Percentiles rank a stretch among this genome's conserved stretches.
Evolutionary conservation across 495 filamentous ascomycete species (phyloP).

Genomic region (Penicillium antarcticum): DNA sequence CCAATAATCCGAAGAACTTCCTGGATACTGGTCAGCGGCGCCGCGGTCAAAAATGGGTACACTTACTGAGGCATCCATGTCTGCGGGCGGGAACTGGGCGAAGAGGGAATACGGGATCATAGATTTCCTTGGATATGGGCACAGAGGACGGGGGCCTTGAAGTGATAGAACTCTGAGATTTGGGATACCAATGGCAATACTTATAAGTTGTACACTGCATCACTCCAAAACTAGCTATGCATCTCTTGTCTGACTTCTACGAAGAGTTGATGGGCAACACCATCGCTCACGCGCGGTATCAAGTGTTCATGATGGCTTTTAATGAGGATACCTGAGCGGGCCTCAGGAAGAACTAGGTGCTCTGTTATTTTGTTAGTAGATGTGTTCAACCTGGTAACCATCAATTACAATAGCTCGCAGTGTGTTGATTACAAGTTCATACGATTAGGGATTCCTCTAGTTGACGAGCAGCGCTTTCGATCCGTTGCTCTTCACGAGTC

Average conservation of each 20-base stretch:
- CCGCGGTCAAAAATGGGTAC: background rate
- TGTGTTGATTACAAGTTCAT: too few species aligned
- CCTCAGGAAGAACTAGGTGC: too few species aligned
- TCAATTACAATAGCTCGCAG: too few species aligned
- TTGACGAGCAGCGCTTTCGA: too few species aligned
- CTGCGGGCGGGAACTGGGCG: background rate
- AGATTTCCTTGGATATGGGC: background rate
- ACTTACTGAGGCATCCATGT: constrained; percentile 28
- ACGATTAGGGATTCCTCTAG: too few species aligned
- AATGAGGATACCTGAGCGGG: too few species aligned
- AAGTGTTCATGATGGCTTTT: too few species aligned
- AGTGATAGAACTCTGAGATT: background rate
- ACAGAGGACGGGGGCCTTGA: background rate
- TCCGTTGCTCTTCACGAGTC: too few species aligned
- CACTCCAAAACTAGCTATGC: background rate
- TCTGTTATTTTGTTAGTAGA: too few species aligned
- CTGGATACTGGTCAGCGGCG: background rate
- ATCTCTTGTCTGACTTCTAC: background rate
- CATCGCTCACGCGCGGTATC: too few species aligned
- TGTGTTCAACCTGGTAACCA: too few species aligned
- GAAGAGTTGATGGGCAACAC: too few species aligned
- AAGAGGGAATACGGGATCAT: background rate
- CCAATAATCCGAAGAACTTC: constrained; percentile 10
- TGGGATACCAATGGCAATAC: background rate
- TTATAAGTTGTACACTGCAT: background rate